Evolutionary conservation across 2,329 filamentous ascomycete species (phyloP), one percentile per base, ranked within the genome.

Genomic region (Penicillium sp.): DNA sequence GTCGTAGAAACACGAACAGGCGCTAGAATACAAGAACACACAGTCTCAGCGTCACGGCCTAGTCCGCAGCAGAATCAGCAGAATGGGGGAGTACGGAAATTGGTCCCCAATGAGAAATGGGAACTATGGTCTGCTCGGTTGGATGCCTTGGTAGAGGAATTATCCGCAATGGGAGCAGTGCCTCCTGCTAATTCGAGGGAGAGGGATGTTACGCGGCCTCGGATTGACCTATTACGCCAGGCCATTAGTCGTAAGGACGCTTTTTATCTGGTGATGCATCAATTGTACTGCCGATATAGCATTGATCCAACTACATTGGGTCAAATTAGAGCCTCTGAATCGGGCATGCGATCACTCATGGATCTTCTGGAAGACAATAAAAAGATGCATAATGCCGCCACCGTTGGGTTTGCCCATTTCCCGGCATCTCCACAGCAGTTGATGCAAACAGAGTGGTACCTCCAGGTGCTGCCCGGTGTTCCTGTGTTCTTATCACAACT

Each of bases 261-360:
- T 47, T 84, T 89, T 67, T 92, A 88, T 68, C 64, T 91, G 50
- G 77, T 81, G 6, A 69, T 89, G 13, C 88, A 90, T 67, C 87
- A 90, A 67, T 58, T 88, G 2, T 87, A 85, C 69, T 89, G 86
- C 67, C 67, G 82, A 21, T 84, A 82, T 80, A 80, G 79, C 4
- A 56, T 74, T 3, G 69, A 61, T 37, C 23, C 37, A 19, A 19
- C 15, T 9, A 23, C 77, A 19, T 74, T 71, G 0, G 52, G 62
- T 1, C 59, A 68, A 3, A 67, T 82, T 5, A 38, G 48, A 58
- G 12, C 41, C n/a, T 3, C 42, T 9, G 38, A 37, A 13, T 8
- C n/a, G 10, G 45, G 45, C 19, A 45, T 55, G 29, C 3, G 21
- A 4, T 21, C 29, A 19, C 45, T 58, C 6, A 6, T 15, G 3